Evolutionary conservation across 148 eudicot genomes (phyloP).

Genomic region (Chenopodium album): DNA sequence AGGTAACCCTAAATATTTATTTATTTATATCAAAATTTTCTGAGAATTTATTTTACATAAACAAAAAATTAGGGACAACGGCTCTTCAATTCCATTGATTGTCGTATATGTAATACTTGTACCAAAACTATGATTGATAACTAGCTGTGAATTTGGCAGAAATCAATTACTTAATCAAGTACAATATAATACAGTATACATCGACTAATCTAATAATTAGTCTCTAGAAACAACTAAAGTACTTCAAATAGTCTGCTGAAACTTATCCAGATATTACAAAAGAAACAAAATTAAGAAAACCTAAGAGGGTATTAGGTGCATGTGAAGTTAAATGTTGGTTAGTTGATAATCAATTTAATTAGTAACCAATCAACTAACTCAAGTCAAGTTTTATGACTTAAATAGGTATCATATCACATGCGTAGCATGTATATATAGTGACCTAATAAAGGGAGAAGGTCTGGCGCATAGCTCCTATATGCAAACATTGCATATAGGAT

Average conservation of each 20-base stretch:
- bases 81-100: too few species aligned
- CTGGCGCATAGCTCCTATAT: too few species aligned
- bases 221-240: neutral
- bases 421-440: neutral
- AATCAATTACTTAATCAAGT: neutral
- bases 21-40: too few species aligned
- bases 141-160: neutral
- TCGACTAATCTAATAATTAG: neutral
- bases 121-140: too few species aligned
- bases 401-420: conserved; percentile 4
- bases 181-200: too few species aligned
- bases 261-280: neutral
- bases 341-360: conserved; percentile 2
- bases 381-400: conserved; percentile 11
- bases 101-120: too few species aligned
- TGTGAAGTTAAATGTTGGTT: conserved; percentile 8
- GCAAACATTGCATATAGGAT: too few species aligned
- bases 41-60: too few species aligned
- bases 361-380: conserved; percentile 8
- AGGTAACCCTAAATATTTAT: too few species aligned
- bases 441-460: neutral
- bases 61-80: too few species aligned
- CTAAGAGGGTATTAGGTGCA: neutral
- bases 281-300: neutral
- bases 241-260: neutral